Evolutionary conservation across 306 rosid genomes (phyloP), one percentile per base, ranked within the genome.

Genomic region (Lathyrus tuberosus): DNA sequence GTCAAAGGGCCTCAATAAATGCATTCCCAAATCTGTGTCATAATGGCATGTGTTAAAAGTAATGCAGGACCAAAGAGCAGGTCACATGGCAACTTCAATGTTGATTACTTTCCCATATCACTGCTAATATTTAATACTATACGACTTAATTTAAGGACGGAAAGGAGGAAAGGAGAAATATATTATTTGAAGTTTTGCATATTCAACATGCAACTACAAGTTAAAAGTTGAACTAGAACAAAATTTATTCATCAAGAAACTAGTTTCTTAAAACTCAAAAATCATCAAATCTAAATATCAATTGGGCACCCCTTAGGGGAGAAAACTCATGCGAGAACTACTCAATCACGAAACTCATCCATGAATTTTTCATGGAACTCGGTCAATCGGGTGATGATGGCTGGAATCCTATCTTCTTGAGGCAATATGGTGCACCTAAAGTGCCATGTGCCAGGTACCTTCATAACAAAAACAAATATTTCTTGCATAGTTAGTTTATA

Each of bases 371-470:
- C 15, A 65, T 95, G 99, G 80, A 95, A 95, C 80, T 89, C 95
- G 0, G 95, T 89, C 82, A 95, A 73, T 13, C 95, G 92, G 38
- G 82, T 15, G 49, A 87, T 87, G 6, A 95, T 42, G 0, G 91
- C 96, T 6, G 97, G 99, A 82, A 95, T 89, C 87, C 89, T 95
- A n/a, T 91, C 99, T 87, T 95, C 99, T 70, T 74, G 92, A 28
- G 97, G 99, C 75, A 95, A 82, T 42, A 95, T 91, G 17, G 99
- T 95, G 83, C 96, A 91, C 72, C 99, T 91, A 51, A 95, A 91
- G 77, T 95, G 99, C 99, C 97, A 95, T 48, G 96, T 95, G 42
- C 99, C 95, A 6, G 96, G 87, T 76, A 86, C 97, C 97, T 93
- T 76, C 71, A 74, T 44, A 10, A 35, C 40, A 35, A 35, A 35